phyloP scores from a whole-genome alignment of 805 yeast species.

The Alloascoidea hylecoeti region DNA sequence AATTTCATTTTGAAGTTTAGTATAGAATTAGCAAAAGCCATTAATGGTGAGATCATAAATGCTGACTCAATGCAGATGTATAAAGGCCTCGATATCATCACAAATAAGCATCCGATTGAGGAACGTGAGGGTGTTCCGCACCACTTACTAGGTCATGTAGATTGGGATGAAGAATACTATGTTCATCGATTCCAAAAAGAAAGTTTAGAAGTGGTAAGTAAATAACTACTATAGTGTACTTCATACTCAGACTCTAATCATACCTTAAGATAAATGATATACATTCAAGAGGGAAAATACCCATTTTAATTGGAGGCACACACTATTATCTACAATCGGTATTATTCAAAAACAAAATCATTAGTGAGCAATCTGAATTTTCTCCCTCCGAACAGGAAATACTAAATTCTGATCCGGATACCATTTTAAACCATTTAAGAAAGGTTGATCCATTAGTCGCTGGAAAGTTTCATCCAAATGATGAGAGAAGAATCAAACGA shows the following conservation, averaged over 20 bases:
- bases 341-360: conserved; percentile 54
- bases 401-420: conserved; percentile 29
- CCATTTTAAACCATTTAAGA: conserved; percentile 29
- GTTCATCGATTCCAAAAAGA: conserved; percentile 69
- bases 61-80: conserved; percentile 98
- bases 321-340: conserved; percentile 82
- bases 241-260: neutral
- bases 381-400: conserved; percentile 21
- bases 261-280: conserved; percentile 47
- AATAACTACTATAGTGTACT: neutral
- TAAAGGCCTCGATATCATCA: conserved; percentile 52
- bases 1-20: conserved; percentile 30
- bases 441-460: conserved; percentile 60
- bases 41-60: conserved; percentile 83
- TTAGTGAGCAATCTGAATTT: conserved; percentile 20
- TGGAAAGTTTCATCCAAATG: conserved; percentile 84
- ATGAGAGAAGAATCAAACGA: conserved; percentile 60
- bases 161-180: conserved; percentile 70
- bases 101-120: conserved; percentile 80
- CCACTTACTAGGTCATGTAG: conserved; percentile 76
- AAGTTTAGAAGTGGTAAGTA: conserved; percentile 27
- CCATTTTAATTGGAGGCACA: conserved; percentile 91
- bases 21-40: conserved; percentile 60
- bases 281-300: conserved; percentile 52
- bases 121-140: conserved; percentile 71